Evolutionary conservation across 176 grass and related monocot genomes (phyloP), one percentile per base, ranked within the genome.

Genomic region (Cenchrus purpureus): DNA sequence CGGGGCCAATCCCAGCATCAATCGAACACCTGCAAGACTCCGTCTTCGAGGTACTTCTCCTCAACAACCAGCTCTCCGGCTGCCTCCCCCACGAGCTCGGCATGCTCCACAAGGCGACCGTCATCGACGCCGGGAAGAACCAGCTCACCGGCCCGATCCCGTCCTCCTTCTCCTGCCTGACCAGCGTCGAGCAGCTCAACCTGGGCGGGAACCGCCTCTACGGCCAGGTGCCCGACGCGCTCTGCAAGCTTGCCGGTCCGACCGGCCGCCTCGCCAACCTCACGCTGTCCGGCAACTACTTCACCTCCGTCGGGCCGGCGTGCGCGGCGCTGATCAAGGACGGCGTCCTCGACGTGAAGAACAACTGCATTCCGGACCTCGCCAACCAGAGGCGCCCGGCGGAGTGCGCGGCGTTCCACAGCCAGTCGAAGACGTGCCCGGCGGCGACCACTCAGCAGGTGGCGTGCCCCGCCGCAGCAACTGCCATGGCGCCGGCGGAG

Each of bases 51-150:
- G 0, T 95, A 0, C 91, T 98, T 5, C 87, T 98, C 50, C 81
- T 91, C 12, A 94, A 93, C 76, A 98, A 98, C 66, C 53, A 53
- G 7, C 91, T 97, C 65, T 89, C 92, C 3, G 95, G 90, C 57
- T 97, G 95, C 86, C 88, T 97, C 28, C 95, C 95, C 0, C 31
- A 51, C 5, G 89, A 98, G 65, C 55, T 98, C 2, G 95, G 92
- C 15, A 67, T 86, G 76, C 91, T 98, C 16, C 8, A 0, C 8
- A 95, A 91, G 7, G 83, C 91, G 0, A 6, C 60, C 7, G 92
- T 98, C 3, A 88, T 98, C 54, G 92, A 98, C 51, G 95, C 91
- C 32, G 86, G 91, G 0, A 82, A 62, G 76, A 98, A 98, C 88
- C 49, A 70, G 63, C 84, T 98, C 42, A 95, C 92, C 3, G 95